Conservation (phyloP, 345 rosid species). For the Ceriops tagal region DNA sequence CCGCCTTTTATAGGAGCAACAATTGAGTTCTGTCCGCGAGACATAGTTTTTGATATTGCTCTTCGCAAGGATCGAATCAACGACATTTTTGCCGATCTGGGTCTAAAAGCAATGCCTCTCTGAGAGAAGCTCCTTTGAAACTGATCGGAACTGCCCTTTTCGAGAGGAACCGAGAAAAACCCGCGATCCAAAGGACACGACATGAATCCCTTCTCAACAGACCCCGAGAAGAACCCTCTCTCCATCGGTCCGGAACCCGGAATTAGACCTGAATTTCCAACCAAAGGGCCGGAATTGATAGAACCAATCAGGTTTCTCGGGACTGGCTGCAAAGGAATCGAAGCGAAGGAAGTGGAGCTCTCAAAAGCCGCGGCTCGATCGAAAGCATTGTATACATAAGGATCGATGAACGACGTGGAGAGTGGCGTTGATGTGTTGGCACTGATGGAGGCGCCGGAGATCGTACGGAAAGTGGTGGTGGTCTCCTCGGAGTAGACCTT, state of each 20-base stretch:
- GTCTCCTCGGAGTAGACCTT: conserved; percentile 76
- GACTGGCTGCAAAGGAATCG: conserved; percentile 87
- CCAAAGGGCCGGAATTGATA: conserved; percentile 51
- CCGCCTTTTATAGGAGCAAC: conserved; percentile 71
- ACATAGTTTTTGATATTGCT: conserved; percentile 66
- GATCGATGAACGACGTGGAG: conserved; percentile 72
- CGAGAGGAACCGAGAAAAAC: conserved; percentile 43
- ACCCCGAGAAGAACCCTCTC: conserved; percentile 77
- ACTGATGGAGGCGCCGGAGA: conserved; percentile 94
- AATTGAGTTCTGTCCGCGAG: conserved; percentile 68
- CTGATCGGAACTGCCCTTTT: conserved; percentile 48
- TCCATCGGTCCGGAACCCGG: conserved; percentile 70
- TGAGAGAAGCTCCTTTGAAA: conserved; percentile 83
- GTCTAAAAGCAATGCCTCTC: conserved; percentile 49
- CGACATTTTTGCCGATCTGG: conserved; percentile 54
- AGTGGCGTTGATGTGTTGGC: conserved; percentile 93
- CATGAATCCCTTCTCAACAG: conserved; percentile 78
- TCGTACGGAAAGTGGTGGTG: conserved; percentile 75
- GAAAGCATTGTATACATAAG: conserved; percentile 48
- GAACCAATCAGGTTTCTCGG: conserved; percentile 45
- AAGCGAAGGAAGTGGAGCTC: conserved; percentile 77
- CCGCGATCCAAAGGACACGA: conserved; percentile 90
- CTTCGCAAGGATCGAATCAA: conserved; percentile 61
- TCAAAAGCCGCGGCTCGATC: conserved; percentile 90
- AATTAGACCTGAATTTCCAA: conserved; percentile 16